phyloP scores from a whole-genome alignment of 2,329 filamentous ascomycete genomes.

The Paradendryphiella salina region DNA sequence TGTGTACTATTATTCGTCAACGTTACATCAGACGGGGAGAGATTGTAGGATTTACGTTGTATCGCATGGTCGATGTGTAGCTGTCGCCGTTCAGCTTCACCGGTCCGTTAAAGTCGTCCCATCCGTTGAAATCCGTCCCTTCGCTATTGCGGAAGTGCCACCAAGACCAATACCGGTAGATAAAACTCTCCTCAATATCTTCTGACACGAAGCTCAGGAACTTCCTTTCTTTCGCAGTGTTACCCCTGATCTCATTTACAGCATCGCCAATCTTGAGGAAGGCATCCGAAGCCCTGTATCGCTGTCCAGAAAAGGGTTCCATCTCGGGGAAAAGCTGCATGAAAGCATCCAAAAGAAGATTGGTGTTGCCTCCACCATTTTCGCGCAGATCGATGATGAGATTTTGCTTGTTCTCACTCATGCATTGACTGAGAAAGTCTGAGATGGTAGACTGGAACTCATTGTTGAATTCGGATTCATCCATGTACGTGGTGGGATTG shows the following conservation, averaged over 20 bases:
- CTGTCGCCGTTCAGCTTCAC: constrained; percentile 39
- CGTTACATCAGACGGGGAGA: background rate
- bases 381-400: constrained; percentile 64
- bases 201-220: constrained; percentile 9
- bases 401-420: constrained; percentile 55
- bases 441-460: constrained; percentile 41
- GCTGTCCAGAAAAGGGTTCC: constrained; percentile 43
- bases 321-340: constrained; percentile 55
- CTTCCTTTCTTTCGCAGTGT: constrained; percentile 5
- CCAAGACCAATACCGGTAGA: constrained; percentile 28
- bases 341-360: constrained; percentile 49
- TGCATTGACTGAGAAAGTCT: constrained; percentile 52
- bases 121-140: constrained; percentile 46
- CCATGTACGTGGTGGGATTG: constrained; percentile 14
- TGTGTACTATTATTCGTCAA: constrained; percentile 24
- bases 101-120: constrained; percentile 52
- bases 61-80: constrained; percentile 45
- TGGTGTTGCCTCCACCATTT: constrained; percentile 59
- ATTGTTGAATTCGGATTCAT: constrained; percentile 17
- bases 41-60: constrained; percentile 29
- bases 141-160: constrained; percentile 32
- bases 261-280: constrained; percentile 28
- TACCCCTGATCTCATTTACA: constrained; percentile 27
- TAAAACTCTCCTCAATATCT: constrained; percentile 15
- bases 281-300: constrained; percentile 25